Base-by-base conservation (phyloP, 2,329 filamentous ascomycete species). In the Boeremia exigua region DNA sequence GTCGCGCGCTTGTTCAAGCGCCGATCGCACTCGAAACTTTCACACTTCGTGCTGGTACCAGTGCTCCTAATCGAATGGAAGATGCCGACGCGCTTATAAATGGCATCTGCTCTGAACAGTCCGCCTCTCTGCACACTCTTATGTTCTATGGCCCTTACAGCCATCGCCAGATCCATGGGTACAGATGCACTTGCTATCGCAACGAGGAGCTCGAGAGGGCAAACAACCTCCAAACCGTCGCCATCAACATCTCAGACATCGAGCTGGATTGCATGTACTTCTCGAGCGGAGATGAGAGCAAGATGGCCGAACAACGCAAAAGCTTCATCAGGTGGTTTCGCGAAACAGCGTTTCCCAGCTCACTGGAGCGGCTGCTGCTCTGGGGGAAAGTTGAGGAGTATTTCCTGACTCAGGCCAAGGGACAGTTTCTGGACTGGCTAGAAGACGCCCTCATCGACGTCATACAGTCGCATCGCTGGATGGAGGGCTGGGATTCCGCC, bases 71-170 rank as follows among this genome's bases (percentile, higher is more conserved):
- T 11, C 10, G 25, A 4, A 19, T 61, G 15, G 40, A 54, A 1
- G 38, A 52, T 11, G 40, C 42, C 8, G 49, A 59, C n/a, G 2
- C 2, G 1, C 27, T 56, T 11, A 33, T 55, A 17, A 4, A 29
- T 14, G 17, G n/a, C 3, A 34, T 59, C 10, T 36, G 46, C 7
- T 14, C 1, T 3, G 8, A 1, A 11, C 56, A 59, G 17, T 29
- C 36, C 11, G 12, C 23, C 0, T 54, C 53, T 6, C 32, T 61
- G 2, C 34, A 52, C 23, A 59, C 48, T 14, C 23, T 61, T 6
- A 61, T 59, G 53, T 52, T 57, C 27, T 61, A 61, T 19, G 56
- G 39, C 15, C 50, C 49, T 4, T 33, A 48, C 30, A 38, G n/a
- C 9, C 6, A 10, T 6, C 5, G 12, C 1, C 12, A 25, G 17